These are phyloP conservation scores for Mimosa pudica DNA, from an alignment of 306 rosid genomes.

Conservation along the genomic window DNA sequence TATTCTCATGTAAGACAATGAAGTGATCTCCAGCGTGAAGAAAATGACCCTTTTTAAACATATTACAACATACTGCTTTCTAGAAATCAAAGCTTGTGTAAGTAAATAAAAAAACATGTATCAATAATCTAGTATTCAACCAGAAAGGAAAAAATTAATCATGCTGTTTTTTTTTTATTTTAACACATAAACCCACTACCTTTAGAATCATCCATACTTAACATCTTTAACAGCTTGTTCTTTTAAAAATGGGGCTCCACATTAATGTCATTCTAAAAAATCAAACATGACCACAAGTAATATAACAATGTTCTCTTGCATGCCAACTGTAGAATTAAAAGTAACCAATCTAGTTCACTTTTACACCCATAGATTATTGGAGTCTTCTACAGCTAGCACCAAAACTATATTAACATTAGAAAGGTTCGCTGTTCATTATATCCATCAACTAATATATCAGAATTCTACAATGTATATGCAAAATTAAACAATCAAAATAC, in stretches of 20 bases:
- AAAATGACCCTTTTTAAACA: background rate
- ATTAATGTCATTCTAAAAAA: background rate
- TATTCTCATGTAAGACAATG: background rate
- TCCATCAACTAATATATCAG: background rate
- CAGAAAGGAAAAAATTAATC: background rate
- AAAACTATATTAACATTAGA: background rate
- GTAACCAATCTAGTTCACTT: background rate
- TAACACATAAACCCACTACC: background rate
- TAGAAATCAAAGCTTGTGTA: background rate
- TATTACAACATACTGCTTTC: background rate
- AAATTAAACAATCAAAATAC: background rate
- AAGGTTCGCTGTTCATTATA: background rate
- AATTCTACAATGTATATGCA: background rate
- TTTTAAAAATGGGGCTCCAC: background rate
- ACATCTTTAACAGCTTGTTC: background rate
- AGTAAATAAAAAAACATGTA: too few relatives aligned
- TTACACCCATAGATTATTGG: background rate
- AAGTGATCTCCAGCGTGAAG: background rate
- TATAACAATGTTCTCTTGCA: conserved; percentile 2
- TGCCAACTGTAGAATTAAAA: conserved; percentile 11
- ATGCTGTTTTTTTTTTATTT: background rate
- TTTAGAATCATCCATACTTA: background rate
- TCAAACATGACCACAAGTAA: background rate
- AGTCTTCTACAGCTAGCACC: conserved; percentile 5
- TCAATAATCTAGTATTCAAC: too few relatives aligned